phyloP scores from a whole-genome alignment of 2,329 filamentous ascomycete species.

The Sarocladiaceae sp. region DNA sequence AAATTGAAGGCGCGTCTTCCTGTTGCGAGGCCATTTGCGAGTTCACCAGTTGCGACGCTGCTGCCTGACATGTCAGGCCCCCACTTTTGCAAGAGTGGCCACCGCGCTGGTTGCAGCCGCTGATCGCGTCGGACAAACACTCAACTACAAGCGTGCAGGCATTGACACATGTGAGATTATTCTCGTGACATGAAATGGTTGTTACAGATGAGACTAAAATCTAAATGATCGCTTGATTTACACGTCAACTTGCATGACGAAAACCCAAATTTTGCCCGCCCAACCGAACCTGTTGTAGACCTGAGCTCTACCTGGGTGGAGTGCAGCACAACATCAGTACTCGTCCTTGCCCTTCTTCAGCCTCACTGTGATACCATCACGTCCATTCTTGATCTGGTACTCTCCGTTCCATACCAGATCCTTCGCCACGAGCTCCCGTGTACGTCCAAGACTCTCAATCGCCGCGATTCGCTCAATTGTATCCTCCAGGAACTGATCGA shows the following conservation, averaged over 20 bases:
- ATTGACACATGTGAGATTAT: neutral
- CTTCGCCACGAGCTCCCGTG: slow-evolving; percentile 92
- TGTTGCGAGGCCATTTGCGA: slow-evolving; percentile 7
- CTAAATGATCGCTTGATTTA: neutral
- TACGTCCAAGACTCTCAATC: slow-evolving; percentile 88
- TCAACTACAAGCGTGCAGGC: no score
- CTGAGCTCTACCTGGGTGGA: no score
- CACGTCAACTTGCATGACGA: neutral
- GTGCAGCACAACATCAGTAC: slow-evolving; percentile 13
- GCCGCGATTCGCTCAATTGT: slow-evolving; percentile 82
- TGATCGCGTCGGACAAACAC: no score
- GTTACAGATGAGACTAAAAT: neutral
- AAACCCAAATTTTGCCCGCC: neutral
- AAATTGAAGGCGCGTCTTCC: neutral
- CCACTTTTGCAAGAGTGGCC: no score
- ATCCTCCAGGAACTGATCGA: slow-evolving; percentile 73
- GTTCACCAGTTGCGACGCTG: slow-evolving; percentile 6
- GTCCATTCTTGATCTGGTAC: slow-evolving; percentile 55
- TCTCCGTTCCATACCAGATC: slow-evolving; percentile 81
- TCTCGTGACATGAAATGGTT: neutral
- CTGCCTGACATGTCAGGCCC: slow-evolving; percentile 19
- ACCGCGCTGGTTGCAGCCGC: no score
- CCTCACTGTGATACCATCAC: slow-evolving; percentile 34
- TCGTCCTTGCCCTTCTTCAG: slow-evolving; percentile 36
- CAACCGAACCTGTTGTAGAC: no score